A percentile compares a stretch with the other conserved stretches of the same genome.
phyloP scores from a whole-genome alignment of 768 basidiomycete genomes.

The Grammothele lineata region DNA sequence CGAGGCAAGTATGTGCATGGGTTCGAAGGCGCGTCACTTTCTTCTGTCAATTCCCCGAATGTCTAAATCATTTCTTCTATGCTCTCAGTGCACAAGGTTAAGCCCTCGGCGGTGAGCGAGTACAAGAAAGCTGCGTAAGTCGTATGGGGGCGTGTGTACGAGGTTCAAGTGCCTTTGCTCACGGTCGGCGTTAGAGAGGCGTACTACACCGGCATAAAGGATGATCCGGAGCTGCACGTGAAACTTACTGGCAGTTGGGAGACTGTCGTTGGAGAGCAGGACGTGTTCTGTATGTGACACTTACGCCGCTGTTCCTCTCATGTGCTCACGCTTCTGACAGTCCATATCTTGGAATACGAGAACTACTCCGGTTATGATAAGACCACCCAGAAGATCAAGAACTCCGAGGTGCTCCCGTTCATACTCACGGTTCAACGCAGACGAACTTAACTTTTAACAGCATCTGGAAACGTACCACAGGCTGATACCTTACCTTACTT shows the following conservation, averaged over 20 bases:
- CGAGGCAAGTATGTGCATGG: constrained; percentile 93
- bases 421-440: constrained; percentile 21
- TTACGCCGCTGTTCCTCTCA: not conserved
- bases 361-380: constrained; percentile 89
- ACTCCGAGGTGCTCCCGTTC: constrained; percentile 72
- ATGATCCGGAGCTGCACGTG: constrained; percentile 67
- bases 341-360: constrained; percentile 88
- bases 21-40: constrained; percentile 64
- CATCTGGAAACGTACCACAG: constrained; percentile 65
- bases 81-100: constrained; percentile 73
- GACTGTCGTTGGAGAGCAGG: constrained; percentile 83
- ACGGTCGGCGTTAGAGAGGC: constrained; percentile 49
- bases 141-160: not conserved
- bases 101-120: constrained; percentile 72
- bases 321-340: constrained; percentile 22
- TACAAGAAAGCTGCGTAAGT: constrained; percentile 88
- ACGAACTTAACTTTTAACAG: constrained; percentile 37
- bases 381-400: constrained; percentile 56
- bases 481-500: constrained; percentile 73
- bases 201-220: constrained; percentile 80
- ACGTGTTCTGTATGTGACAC: constrained; percentile 61
- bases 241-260: constrained; percentile 96
- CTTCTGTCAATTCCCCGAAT: not conserved
- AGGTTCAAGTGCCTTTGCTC: not conserved
- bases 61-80: not conserved